These are phyloP conservation scores for Reticulascus tulasneorum DNA, from an alignment of 2,329 filamentous ascomycete species.

Conservation along the genomic window DNA sequence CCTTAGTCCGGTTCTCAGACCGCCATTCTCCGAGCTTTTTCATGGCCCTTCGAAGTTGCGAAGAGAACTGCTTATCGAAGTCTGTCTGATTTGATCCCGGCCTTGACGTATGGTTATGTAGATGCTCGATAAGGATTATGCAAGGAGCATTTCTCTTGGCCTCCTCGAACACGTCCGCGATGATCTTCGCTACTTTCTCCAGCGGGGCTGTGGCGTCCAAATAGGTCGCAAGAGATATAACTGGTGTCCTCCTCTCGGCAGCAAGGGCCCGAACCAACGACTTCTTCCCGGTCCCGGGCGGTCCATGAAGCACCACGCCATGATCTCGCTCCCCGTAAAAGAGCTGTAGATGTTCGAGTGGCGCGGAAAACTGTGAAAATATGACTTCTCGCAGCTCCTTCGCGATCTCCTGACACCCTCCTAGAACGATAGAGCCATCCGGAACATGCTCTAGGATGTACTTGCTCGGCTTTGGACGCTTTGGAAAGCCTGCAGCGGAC, in stretches of 20 bases:
- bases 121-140: constrained; percentile 86
- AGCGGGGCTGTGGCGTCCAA: constrained; percentile 25
- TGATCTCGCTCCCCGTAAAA: constrained; percentile 40
- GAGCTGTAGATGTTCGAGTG: too few species aligned
- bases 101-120: constrained; percentile 81
- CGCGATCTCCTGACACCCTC: constrained; percentile 2
- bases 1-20: constrained; percentile 66
- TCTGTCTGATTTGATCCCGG: constrained; percentile 78
- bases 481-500: constrained; percentile 1
- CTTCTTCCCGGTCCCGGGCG: constrained; percentile 77
- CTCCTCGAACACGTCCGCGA: constrained; percentile 57
- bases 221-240: constrained; percentile 51
- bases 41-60: constrained; percentile 82
- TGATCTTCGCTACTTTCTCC: constrained; percentile 34
- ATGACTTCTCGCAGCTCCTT: constrained; percentile 6
- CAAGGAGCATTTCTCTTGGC: constrained; percentile 83
- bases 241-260: constrained; percentile 66
- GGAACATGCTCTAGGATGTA: constrained; percentile 13
- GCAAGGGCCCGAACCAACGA: constrained; percentile 73
- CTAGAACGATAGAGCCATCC: constrained; percentile 10
- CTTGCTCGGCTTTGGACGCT: constrained; percentile 10
- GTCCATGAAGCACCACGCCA: constrained; percentile 73
- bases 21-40: constrained; percentile 70
- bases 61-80: constrained; percentile 84
- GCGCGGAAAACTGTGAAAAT: constrained; percentile 6